phyloP scores from a whole-genome alignment of 768 basidiomycete genomes.

The Russula griseocarnosa region DNA sequence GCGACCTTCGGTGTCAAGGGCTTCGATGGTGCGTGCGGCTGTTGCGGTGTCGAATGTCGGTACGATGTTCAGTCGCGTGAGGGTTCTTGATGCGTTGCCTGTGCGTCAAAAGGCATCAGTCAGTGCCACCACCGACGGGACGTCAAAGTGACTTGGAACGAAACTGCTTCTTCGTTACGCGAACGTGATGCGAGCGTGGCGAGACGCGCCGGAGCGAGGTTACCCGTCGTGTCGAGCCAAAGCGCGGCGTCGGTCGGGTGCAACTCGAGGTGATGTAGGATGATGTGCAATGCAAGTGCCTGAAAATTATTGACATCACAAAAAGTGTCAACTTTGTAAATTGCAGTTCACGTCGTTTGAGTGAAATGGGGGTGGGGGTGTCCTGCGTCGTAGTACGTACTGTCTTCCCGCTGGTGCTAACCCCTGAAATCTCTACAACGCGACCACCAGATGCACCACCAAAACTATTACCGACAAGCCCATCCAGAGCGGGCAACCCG shows the following conservation, averaged over 20 bases:
- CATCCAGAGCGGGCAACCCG: constrained; percentile 51
- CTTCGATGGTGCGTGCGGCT: constrained; percentile 12
- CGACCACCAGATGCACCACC: constrained; percentile 38
- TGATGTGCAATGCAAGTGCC: constrained; percentile 58
- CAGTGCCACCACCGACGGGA: background rate
- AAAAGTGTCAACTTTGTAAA: background rate
- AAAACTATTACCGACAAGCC: constrained; percentile 45
- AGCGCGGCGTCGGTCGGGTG: constrained; percentile 41
- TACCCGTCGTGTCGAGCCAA: constrained; percentile 74
- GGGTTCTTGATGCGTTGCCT: constrained; percentile 3
- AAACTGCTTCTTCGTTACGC: constrained; percentile 30
- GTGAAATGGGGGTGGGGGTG: too few relatives aligned
- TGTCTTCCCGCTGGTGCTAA: constrained; percentile 62
- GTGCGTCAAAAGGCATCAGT: background rate
- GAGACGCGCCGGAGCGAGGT: constrained; percentile 54
- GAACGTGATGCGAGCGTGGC: constrained; percentile 33
- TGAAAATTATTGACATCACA: constrained; percentile 36
- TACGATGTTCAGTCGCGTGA: constrained; percentile 19
- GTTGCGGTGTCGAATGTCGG: constrained; percentile 13
- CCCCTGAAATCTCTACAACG: constrained; percentile 68
- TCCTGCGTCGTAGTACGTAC: constrained; percentile 44
- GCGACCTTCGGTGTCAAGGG: constrained; percentile 4
- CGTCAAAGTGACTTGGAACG: background rate
- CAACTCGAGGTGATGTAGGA: constrained; percentile 48
- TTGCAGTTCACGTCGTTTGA: background rate